Base-by-base conservation (phyloP, 192 early-diverging fungal genomes). In the Coemansia sp. region DNA sequence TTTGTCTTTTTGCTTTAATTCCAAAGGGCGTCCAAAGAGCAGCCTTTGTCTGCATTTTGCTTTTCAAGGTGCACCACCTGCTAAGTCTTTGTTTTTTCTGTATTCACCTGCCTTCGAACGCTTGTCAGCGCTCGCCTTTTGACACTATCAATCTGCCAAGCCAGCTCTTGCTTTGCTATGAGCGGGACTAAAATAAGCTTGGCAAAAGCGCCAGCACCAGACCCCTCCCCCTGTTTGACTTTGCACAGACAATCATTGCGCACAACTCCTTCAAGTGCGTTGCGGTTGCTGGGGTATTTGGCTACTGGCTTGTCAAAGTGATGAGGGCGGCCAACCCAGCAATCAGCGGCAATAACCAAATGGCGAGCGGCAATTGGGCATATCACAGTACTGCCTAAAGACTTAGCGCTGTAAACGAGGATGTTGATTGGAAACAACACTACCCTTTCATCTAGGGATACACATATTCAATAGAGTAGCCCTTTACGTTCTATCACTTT, bases 231-330 rank as follows among this genome's bases (percentile, higher is more conserved):
- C 73, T 99, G 94, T 76, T 99, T 99, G 48, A 84, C 83, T 50
- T 85, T 97, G 2, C 94, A 86, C 14, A 93, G 94, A 70, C 95
- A 95, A n/a, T 91, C 95, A 68, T 90, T 88, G 59, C 82, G 85
- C 39, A 96, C 80, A 9, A 94, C 86, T 10, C 90, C 86, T 23
- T 90, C 88, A 51, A 99, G 84, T 0, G 97, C 97, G 6, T 88
- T 83, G 9, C 97, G 89, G 69, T 99, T 95, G 48, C 87, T 86
- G 10, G 93, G 95, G 70, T 83, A 95, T 79, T 99, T 97, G 28
- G 97, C 97, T 23, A 99, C 97, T 34, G 97, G 97, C 82, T 99
- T 99, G 85, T 95, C 97, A 77, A 94, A 99, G 76, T 95, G 87
- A 67, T 97, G 97, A 60, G 89, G 89, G 66, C 93, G 88, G 8